Conservation (phyloP, 2,329 filamentous ascomycete species). For the Pseudocercospora fuligena region DNA sequence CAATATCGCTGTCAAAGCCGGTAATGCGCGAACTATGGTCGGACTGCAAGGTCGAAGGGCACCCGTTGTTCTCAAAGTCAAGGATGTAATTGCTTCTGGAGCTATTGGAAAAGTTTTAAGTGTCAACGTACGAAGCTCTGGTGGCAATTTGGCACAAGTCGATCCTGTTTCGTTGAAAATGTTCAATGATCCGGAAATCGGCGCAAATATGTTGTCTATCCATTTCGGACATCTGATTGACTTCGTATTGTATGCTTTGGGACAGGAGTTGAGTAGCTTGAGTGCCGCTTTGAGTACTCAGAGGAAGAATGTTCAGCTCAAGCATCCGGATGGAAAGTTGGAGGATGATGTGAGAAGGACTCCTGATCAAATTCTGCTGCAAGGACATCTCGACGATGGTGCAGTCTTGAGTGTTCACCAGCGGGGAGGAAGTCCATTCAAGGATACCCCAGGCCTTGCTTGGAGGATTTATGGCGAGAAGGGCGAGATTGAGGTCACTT, state of each 20-base stretch:
- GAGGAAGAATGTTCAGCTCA: neutral
- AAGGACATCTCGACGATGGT: constrained; percentile 10
- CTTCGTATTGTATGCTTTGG: constrained; percentile 10
- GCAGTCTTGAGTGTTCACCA: constrained; percentile 11
- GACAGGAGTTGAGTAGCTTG: neutral
- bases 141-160: constrained; percentile 4
- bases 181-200: constrained; percentile 10
- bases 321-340: constrained; percentile 1
- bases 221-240: constrained; percentile 19
- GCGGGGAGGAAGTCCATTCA: constrained; percentile 10
- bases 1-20: constrained; percentile 43
- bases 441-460: constrained; percentile 9
- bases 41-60: constrained; percentile 52
- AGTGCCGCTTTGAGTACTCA: constrained; percentile 9
- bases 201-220: constrained; percentile 11
- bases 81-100: constrained; percentile 47
- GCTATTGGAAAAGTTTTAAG: constrained; percentile 48
- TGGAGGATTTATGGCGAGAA: constrained; percentile 19
- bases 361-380: constrained; percentile 15
- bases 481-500: constrained; percentile 13
- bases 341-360: constrained; percentile 11
- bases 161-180: constrained; percentile 3
- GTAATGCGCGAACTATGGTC: constrained; percentile 50
- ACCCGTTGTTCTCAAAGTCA: constrained; percentile 47
- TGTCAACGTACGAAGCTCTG: constrained; percentile 5